Base-by-base conservation (phyloP, 2,329 filamentous ascomycete species). In the Aspergillus tubingensis region DNA sequence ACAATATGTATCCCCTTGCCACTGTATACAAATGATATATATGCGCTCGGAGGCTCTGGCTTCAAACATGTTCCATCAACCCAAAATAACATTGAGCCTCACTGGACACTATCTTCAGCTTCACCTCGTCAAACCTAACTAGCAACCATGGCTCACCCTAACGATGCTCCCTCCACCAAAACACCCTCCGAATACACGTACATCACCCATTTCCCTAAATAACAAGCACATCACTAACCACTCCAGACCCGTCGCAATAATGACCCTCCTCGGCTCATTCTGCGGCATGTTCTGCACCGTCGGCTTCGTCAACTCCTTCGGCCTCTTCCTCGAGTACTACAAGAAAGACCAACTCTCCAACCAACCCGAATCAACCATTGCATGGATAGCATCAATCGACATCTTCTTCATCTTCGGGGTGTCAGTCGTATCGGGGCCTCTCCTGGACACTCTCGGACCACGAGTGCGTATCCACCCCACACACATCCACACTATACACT, bases 301-400 rank as follows among this genome's bases (percentile, higher is more conserved):
- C 0, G 80, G 79, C 13, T 79, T 78, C 60, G 62, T 73, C 53
- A 82, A 82, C 65, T 78, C 77, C 0, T 81, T 80, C 47, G 80
- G 81, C 15, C 73, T 81, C 5, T 82, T 81, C 58, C 77, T 82
- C 54, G 73, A 73, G 25, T 83, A 82, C 68, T 83, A 83, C 63
- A 68, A 77, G 32, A 68, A 64, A 1, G 70, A 81, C 53, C 77
- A 80, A 49, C 73, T 83, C 1, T 65, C 53, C 5, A 59, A 74
- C 2, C 73, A 79, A 49, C 73, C 75, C 1, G 62, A 78, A 0
- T 76, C 74, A 6, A 76, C 72, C 6, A 74, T 83, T 19, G 69
- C 80, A 5, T 83, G 80, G 80, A 82, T 82, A 13, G 69, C 78
- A 1, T 80, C 79, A 0, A 59, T 80, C 5, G 71, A 81, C 55